Evolutionary conservation across 192 early-diverging fungal genomes (phyloP).

Genomic region (Coemansia umbellata): DNA sequence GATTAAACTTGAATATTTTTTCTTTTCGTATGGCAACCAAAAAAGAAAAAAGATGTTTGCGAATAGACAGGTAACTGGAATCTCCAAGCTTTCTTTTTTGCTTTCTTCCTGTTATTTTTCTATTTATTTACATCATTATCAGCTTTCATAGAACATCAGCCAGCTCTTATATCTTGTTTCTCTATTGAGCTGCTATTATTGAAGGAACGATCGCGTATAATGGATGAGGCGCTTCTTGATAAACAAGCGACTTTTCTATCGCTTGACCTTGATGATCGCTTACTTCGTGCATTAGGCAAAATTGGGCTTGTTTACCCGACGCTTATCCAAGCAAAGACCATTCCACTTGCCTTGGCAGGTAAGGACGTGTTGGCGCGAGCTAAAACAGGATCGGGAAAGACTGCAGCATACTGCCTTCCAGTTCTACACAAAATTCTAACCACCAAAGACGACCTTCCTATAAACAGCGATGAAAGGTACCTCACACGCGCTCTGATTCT

Average conservation of each 20-base stretch:
- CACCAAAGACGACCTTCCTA: slow-evolving; percentile 57
- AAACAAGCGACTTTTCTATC: slow-evolving; percentile 51
- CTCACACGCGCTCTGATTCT: slow-evolving; percentile 67
- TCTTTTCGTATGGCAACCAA: too few relatives aligned
- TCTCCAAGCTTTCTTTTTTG: too few relatives aligned
- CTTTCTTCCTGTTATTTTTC: background rate
- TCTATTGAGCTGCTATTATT: too few relatives aligned
- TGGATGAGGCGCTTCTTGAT: slow-evolving; percentile 53
- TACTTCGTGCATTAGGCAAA: slow-evolving; percentile 80
- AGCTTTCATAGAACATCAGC: background rate
- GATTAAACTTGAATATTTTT: too few relatives aligned
- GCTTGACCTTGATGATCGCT: slow-evolving; percentile 83
- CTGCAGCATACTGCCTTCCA: slow-evolving; percentile 90
- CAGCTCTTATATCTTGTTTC: background rate
- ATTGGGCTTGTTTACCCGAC: slow-evolving; percentile 84
- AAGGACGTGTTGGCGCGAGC: slow-evolving; percentile 93
- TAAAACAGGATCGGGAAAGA: slow-evolving; percentile 94
- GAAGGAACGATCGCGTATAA: background rate
- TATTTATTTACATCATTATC: background rate
- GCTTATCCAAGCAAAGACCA: slow-evolving; percentile 80
- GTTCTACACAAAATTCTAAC: slow-evolving; percentile 86
- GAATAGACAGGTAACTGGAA: too few relatives aligned
- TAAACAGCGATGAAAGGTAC: slow-evolving; percentile 16
- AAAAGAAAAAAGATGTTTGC: too few relatives aligned
- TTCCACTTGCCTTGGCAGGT: slow-evolving; percentile 86